Evolutionary conservation across 2,329 filamentous ascomycete genomes (phyloP), one percentile per base, ranked within the genome.

Genomic region (Metarhizium brunneum): DNA sequence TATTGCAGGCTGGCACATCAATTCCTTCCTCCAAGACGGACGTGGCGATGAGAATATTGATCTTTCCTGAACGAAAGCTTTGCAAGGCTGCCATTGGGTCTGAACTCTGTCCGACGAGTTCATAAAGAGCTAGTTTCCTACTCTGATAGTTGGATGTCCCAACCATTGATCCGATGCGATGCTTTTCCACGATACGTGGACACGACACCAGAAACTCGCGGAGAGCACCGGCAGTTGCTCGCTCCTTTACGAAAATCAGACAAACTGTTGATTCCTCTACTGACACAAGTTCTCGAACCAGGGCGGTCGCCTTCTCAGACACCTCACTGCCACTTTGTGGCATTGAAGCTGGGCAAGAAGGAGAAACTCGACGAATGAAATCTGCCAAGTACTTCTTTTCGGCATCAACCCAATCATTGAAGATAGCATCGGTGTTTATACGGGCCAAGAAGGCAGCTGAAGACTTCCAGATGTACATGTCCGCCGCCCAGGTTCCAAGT

Each of bases 11-110:
- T 0, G 82, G 82, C 6, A 87, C 77, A 60, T 88, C 85, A 49
- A 88, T 84, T 0, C 85, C 85, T 63, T 88, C 85, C 61, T 86
- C 84, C 1, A 86, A 69, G 0, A 87, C 83, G 57, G 76, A 82
- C 0, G 85, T 88, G 7, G 81, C 80, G 47, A 87, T 71, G 4
- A 87, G 69, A 20, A 86, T 71, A 57, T 82, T 84, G 54, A 79
- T 70, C 52, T 70, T 73, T 2, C 82, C 80, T 2, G 69, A 66
- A 6, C 78, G 77, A 61, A 88, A 87, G 2, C 70, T 66, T 8
- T 78, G 67, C 20, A 74, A 64, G 2, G 65, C 65, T 30, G 25
- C 54, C 40, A 69, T 54, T 14, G 69, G 56, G 10, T 74, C 71
- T 1, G 69, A 56, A 6, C 3, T 13, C 4, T 59, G 59, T 6